These are phyloP conservation scores for Pyronema omphalodes DNA, from an alignment of 495 filamentous ascomycete species.

Conservation along the genomic window DNA sequence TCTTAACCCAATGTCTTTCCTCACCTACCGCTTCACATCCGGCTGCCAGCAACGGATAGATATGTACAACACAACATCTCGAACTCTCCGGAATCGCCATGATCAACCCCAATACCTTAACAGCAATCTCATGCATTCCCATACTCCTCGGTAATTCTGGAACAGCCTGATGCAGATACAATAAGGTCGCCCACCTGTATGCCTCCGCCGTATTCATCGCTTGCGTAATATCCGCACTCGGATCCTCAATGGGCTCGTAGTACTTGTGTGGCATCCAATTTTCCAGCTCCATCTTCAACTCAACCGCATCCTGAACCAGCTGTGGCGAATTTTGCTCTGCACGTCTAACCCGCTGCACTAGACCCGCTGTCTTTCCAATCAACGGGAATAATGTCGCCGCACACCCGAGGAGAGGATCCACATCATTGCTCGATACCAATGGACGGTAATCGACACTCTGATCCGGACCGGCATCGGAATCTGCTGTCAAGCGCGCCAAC, in stretches of 20 bases:
- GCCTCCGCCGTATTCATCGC: slow-evolving; percentile 55
- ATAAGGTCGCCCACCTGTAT: slow-evolving; percentile 55
- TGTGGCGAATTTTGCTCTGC: slow-evolving; percentile 38
- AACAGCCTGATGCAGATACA: slow-evolving; percentile 63
- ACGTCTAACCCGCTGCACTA: slow-evolving; percentile 46
- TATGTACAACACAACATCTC: slow-evolving; percentile 53
- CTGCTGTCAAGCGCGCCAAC: slow-evolving; percentile 52
- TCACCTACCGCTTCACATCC: slow-evolving; percentile 49
- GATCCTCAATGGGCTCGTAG: slow-evolving; percentile 45
- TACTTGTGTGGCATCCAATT: slow-evolving; percentile 41
- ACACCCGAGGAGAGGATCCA: slow-evolving; percentile 63
- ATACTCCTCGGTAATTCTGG: slow-evolving; percentile 47
- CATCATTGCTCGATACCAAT: slow-evolving; percentile 30
- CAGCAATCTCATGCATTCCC: slow-evolving; percentile 39
- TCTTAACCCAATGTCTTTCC: slow-evolving; percentile 49
- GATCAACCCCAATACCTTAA: slow-evolving; percentile 41
- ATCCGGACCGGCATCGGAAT: slow-evolving; percentile 40
- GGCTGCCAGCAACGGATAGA: slow-evolving; percentile 56
- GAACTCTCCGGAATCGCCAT: slow-evolving; percentile 45
- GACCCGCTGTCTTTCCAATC: slow-evolving; percentile 48
- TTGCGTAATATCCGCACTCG: slow-evolving; percentile 44
- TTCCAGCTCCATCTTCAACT: slow-evolving; percentile 44
- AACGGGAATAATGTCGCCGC: slow-evolving; percentile 55
- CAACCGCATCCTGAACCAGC: slow-evolving; percentile 45
- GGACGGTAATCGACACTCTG: slow-evolving; percentile 22